Conservation (phyloP, 2,329 filamentous ascomycete species). For the Clonostachys solani region DNA sequence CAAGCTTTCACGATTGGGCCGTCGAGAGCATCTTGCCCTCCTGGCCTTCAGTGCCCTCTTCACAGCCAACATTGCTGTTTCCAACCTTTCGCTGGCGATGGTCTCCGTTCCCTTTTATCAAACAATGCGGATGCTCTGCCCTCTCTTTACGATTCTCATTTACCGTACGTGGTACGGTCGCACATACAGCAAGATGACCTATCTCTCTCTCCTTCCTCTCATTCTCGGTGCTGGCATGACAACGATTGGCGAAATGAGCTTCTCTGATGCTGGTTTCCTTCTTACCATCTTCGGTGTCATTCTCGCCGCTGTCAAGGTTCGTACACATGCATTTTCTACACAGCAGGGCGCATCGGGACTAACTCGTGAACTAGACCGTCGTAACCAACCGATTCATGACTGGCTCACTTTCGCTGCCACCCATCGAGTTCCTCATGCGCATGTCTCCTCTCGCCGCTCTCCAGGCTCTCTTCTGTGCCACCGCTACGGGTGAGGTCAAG, state of each 20-base stretch:
- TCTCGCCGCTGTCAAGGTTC: slow-evolving; percentile 49
- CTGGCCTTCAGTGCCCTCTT: slow-evolving; percentile 56
- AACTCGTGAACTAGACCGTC: slow-evolving; percentile 36
- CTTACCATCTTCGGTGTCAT: slow-evolving; percentile 50
- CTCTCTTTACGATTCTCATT: slow-evolving; percentile 58
- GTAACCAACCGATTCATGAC: slow-evolving; percentile 63
- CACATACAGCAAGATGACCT: slow-evolving; percentile 50
- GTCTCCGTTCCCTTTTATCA: slow-evolving; percentile 65
- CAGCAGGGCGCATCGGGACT: background rate
- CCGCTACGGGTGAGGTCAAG: slow-evolving; percentile 45
- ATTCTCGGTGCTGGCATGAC: slow-evolving; percentile 55
- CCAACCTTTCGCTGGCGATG: slow-evolving; percentile 58
- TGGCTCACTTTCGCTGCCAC: slow-evolving; percentile 49
- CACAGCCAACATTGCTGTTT: slow-evolving; percentile 60
- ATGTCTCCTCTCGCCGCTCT: slow-evolving; percentile 57
- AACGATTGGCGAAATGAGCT: slow-evolving; percentile 59
- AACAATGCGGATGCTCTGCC: slow-evolving; percentile 57
- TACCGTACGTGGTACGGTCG: slow-evolving; percentile 52
- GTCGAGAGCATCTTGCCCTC: slow-evolving; percentile 49
- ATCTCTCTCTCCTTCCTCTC: slow-evolving; percentile 56
- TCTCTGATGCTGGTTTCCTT: slow-evolving; percentile 51
- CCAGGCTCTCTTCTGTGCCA: slow-evolving; percentile 48
- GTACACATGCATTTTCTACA: slow-evolving; percentile 1
- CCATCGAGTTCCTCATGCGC: slow-evolving; percentile 57
- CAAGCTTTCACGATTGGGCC: slow-evolving; percentile 44